Evolutionary conservation across 352 stramenopile species (phyloP).

Genomic region (Pythium vanterpoolii): DNA sequence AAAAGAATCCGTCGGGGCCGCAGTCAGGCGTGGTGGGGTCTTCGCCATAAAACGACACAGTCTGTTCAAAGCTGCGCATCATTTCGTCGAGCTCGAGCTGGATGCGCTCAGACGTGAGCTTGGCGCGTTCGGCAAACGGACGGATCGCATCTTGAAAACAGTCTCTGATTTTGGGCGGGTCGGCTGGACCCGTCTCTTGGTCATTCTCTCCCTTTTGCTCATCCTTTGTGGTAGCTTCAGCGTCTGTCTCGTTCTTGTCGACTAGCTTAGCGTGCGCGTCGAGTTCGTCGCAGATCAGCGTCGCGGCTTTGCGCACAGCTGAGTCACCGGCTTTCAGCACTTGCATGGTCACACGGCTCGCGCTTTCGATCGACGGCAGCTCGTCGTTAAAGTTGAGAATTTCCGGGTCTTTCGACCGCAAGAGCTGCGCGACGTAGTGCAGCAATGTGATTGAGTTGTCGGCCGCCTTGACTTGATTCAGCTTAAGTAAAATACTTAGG

Average conservation of each 20-base stretch:
- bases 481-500: conserved; percentile 84
- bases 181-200: conserved; percentile 4
- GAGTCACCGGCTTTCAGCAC: conserved; percentile 73
- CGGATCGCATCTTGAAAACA: conserved; percentile 74
- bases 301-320: conserved; percentile 68
- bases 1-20: conserved; percentile 78
- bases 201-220: not conserved
- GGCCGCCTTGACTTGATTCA: conserved; percentile 82
- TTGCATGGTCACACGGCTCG: conserved; percentile 73
- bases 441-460: conserved; percentile 84
- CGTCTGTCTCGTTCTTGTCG: not conserved
- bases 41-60: conserved; percentile 70
- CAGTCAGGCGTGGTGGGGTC: conserved; percentile 65
- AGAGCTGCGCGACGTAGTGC: conserved; percentile 72
- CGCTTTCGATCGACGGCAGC: conserved; percentile 66
- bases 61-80: conserved; percentile 66
- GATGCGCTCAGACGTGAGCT: conserved; percentile 57
- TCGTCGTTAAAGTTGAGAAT: conserved; percentile 78
- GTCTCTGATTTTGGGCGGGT: conserved; percentile 33
- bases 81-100: conserved; percentile 51
- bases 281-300: conserved; percentile 68
- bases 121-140: conserved; percentile 68
- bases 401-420: conserved; percentile 59
- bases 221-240: not conserved
- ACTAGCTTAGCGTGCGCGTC: conserved; percentile 65